phyloP scores from a whole-genome alignment of 2,329 filamentous ascomycete genomes.

The Cordyceps cateniannulata region DNA sequence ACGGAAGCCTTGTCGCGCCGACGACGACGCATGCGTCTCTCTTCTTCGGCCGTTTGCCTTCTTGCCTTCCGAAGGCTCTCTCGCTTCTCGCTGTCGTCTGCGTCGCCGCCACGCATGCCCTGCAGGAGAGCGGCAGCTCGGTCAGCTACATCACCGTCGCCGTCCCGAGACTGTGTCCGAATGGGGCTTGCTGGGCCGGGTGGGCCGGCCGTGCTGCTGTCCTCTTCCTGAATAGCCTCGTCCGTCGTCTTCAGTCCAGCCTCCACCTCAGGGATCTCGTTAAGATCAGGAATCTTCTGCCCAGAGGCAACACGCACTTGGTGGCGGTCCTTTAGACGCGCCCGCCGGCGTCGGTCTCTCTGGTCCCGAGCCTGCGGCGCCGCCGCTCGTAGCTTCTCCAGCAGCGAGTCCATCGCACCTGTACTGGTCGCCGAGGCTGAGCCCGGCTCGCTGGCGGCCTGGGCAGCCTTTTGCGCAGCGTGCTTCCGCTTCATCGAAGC shows the following conservation, averaged over 20 bases:
- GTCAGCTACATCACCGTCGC: conserved; percentile 71
- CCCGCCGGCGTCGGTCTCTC: conserved; percentile 78
- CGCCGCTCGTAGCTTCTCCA: conserved; percentile 90
- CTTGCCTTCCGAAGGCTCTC: conserved; percentile 54
- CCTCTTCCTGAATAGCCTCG: conserved; percentile 40
- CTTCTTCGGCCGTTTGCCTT: conserved; percentile 72
- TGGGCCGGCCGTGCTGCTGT: conserved; percentile 25
- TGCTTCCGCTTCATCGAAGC: conserved; percentile 88
- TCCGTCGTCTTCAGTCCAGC: conserved; percentile 28
- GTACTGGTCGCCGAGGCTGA: conserved; percentile 65
- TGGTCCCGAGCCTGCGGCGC: conserved; percentile 86
- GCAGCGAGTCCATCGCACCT: conserved; percentile 90
- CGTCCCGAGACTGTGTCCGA: conserved; percentile 34
- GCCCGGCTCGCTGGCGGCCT: conserved; percentile 39
- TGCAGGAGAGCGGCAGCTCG: conserved; percentile 78
- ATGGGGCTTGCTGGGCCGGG: conserved; percentile 39
- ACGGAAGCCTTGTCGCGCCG: conserved; percentile 54
- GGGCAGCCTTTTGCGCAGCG: conserved; percentile 56
- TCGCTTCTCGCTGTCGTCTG: conserved; percentile 47
- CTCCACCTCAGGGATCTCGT: conserved; percentile 55
- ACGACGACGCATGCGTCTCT: conserved; percentile 60
- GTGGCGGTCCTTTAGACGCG: conserved; percentile 82
- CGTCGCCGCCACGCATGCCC: conserved; percentile 66
- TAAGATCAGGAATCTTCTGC: conserved; percentile 70
- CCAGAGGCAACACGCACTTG: conserved; percentile 86